Conservation (phyloP, 495 filamentous ascomycete species). For the Talaromyces proteolyticus region DNA sequence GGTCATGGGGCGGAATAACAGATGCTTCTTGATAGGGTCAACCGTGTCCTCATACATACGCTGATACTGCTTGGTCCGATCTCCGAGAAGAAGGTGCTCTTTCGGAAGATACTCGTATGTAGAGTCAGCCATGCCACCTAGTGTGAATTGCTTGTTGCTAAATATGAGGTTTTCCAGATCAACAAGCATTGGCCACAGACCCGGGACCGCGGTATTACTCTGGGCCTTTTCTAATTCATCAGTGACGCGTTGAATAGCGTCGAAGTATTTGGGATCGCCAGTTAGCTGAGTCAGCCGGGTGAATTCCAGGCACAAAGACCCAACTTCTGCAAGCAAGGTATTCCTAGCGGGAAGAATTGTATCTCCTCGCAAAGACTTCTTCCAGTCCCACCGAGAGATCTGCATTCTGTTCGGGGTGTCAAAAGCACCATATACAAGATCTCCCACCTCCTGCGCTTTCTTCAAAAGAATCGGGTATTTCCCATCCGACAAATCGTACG, state of each 20-base stretch:
- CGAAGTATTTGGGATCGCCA: conserved; percentile 78
- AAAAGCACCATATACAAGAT: conserved; percentile 85
- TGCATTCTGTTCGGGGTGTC: conserved; percentile 97
- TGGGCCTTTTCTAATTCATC: conserved; percentile 74
- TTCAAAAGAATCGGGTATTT: conserved; percentile 62
- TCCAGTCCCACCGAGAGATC: conserved; percentile 9
- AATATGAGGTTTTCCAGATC: conserved; percentile 53
- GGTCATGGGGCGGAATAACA: conserved; percentile 79
- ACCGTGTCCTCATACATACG: conserved; percentile 72
- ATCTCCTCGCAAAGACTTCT: conserved; percentile 24
- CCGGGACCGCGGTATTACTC: conserved; percentile 59
- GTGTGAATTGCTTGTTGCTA: conserved; percentile 52
- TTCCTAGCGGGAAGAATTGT: conserved; percentile 32
- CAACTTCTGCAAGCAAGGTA: conserved; percentile 72
- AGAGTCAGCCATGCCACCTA: conserved; percentile 88
- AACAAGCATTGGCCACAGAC: conserved; percentile 76
- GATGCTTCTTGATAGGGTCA: conserved; percentile 62
- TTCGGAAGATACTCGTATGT: conserved; percentile 98
- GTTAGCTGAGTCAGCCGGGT: conserved; percentile 90
- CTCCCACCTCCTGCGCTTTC: conserved; percentile 82
- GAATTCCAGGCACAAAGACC: conserved; percentile 85
- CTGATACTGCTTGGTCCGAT: conserved; percentile 67
- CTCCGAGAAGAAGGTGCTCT: conserved; percentile 68
- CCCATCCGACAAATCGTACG: conserved; percentile 73
- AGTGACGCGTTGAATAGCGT: conserved; percentile 85